These are phyloP conservation scores for Nigrospora oryzae DNA, from an alignment of 2,329 filamentous ascomycete genomes.

Conservation along the genomic window DNA sequence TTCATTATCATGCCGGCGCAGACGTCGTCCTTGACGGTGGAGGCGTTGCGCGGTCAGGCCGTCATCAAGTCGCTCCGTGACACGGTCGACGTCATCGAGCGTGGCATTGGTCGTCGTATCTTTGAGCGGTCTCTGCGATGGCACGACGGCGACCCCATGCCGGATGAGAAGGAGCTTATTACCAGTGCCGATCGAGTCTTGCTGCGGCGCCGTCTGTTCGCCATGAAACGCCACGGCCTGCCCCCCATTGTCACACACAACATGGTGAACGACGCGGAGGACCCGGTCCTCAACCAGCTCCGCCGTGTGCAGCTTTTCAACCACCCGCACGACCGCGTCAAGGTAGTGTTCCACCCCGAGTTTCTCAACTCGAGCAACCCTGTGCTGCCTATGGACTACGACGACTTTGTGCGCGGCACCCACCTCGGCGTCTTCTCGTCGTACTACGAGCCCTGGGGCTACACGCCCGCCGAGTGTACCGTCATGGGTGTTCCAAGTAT, in stretches of 20 bases:
- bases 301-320: slow-evolving; percentile 96
- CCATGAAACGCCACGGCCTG: slow-evolving; percentile 86
- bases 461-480: slow-evolving; percentile 95
- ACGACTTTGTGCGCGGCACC: slow-evolving; percentile 95
- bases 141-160: slow-evolving; percentile 89
- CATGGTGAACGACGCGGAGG: slow-evolving; percentile 90
- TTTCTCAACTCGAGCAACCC: slow-evolving; percentile 95
- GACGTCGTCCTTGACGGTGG: slow-evolving; percentile 88
- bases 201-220: slow-evolving; percentile 82
- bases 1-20: slow-evolving; percentile 99
- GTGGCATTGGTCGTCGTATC: slow-evolving; percentile 83
- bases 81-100: slow-evolving; percentile 86
- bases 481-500: slow-evolving; percentile 99
- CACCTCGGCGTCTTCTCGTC: slow-evolving; percentile 94
- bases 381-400: slow-evolving; percentile 90
- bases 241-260: slow-evolving; percentile 98
- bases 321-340: slow-evolving; percentile 87
- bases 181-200: slow-evolving; percentile 87
- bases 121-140: slow-evolving; percentile 92
- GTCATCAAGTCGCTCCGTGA: slow-evolving; percentile 95
- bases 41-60: slow-evolving; percentile 91
- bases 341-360: slow-evolving; percentile 96
- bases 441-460: slow-evolving; percentile 99
- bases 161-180: slow-evolving; percentile 94
- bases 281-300: slow-evolving; percentile 92